Base-by-base conservation (phyloP, 2,329 filamentous ascomycete species). In the Fusarium anguioides region DNA sequence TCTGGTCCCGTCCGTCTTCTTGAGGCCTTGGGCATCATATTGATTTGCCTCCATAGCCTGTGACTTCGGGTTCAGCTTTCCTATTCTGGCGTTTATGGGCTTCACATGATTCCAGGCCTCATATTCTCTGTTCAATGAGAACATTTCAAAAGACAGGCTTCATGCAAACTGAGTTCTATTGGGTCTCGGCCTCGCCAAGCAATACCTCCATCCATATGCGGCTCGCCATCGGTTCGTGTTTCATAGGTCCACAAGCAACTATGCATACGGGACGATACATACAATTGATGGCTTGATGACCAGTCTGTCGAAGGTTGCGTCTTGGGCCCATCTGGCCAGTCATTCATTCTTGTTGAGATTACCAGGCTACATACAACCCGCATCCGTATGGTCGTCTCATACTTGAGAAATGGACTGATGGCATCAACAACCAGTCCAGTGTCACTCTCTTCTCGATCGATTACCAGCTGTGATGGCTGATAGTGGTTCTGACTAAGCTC, bases 181-280 rank as follows among this genome's bases (percentile, higher is more conserved):
- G 60, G 62, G 36, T 50, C 40, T 50, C 47, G 44, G 39, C 46
- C 40, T 29, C 36, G 33, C 65, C 64, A 65, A 68, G 47, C 50
- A 66, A 41, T 49, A 50, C 46, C 31, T 42, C 35, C 41, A 27
- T 21, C 23, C 49, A 61, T 51, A 68, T 66, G 56, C 69, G 48
- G 69, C 67, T 72, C 59, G 53, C 67, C 69, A 64, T 68, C 52
- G 27, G 55, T 53, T 58, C 65, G 54, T 62, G 56, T 58, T 65
- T 54, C 64, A 59, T 58, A 44, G 49, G 66, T 37, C 39, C 54
- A 66, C 64, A 35, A 39, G 46, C 37, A 44, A 33, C 40, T 50
- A 61, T 52, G 41, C 42, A 60, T 41, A 51, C 60, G 54, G 57
- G 60, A 65, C 27, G 33, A 66, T 52, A 61, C 60, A 51, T 61